Conservation (phyloP, 371 early-diverging fungal genomes). For the Polyrhizophydium stewartii region DNA sequence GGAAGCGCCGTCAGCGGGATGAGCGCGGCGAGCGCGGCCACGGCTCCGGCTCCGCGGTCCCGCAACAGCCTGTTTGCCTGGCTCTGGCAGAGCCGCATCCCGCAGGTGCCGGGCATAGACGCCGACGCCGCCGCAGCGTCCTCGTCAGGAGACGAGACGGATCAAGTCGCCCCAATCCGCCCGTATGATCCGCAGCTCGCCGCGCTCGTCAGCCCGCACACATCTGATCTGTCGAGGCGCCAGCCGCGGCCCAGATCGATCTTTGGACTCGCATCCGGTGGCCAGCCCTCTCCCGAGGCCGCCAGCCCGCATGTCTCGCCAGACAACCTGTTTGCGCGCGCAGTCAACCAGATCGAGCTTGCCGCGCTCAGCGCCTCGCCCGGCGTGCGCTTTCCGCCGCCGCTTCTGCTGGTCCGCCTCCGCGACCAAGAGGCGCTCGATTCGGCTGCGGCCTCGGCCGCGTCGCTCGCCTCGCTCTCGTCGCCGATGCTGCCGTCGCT, state of each 20-base stretch:
- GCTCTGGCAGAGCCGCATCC: too few relatives aligned
- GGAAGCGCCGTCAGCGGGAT: background rate
- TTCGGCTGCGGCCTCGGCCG: background rate
- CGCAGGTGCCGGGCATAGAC: too few relatives aligned
- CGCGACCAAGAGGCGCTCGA: constrained; percentile 44
- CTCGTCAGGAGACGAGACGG: too few relatives aligned
- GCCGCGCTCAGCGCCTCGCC: constrained; percentile 58
- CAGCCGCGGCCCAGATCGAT: too few relatives aligned
- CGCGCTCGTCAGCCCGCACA: too few relatives aligned
- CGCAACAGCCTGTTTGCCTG: background rate
- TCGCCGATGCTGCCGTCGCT: constrained; percentile 3
- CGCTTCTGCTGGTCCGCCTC: constrained; percentile 48
- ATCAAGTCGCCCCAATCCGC: too few relatives aligned
- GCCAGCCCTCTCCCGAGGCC: too few relatives aligned
- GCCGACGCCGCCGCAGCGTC: too few relatives aligned
- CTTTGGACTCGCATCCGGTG: too few relatives aligned
- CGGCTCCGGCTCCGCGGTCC: background rate
- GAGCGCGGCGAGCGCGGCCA: constrained; percentile 2
- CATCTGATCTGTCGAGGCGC: too few relatives aligned
- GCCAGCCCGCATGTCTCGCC: too few relatives aligned
- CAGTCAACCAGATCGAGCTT: constrained; percentile 43
- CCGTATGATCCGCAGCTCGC: too few relatives aligned
- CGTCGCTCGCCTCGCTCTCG: background rate
- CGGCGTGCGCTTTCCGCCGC: constrained; percentile 50
- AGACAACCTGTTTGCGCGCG: constrained; percentile 33